phyloP scores from a whole-genome alignment of 345 rosid genomes.

The Arabidopsis arenosa region DNA sequence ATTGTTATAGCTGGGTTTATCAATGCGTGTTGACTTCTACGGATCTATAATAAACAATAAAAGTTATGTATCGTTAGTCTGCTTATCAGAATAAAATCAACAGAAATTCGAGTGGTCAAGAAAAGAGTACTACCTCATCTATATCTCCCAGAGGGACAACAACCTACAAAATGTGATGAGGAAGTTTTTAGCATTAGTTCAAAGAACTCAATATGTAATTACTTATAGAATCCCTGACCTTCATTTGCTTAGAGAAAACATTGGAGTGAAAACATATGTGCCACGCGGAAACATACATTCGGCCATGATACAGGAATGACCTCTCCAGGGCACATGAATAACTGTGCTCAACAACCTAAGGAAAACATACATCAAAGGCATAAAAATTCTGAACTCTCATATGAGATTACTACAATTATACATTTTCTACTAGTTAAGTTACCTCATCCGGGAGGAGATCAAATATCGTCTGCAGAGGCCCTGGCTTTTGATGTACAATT shows the following conservation, averaged over 20 bases:
- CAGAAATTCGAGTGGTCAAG: conserved; percentile 13
- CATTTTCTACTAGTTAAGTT: conserved; percentile 37
- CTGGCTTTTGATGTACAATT: conserved; percentile 95
- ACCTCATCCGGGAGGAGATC: conserved; percentile 91
- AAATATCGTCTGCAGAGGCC: conserved; percentile 93
- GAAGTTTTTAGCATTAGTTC: conserved; percentile 9
- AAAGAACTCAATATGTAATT: neutral
- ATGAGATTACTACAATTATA: conserved; percentile 5
- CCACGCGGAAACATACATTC: conserved; percentile 98
- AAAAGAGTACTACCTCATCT: conserved; percentile 70
- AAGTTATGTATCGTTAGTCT: neutral
- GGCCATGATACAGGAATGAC: conserved; percentile 97
- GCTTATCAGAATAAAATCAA: conserved; percentile 3
- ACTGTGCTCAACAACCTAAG: conserved; percentile 86
- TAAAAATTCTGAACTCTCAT: conserved; percentile 2
- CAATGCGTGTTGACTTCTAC: conserved; percentile 95
- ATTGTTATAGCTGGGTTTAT: conserved; percentile 97
- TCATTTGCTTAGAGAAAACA: conserved; percentile 98
- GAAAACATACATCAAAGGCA: conserved; percentile 20
- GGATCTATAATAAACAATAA: conserved; percentile 60
- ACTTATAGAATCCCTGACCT: conserved; percentile 58
- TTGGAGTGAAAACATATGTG: conserved; percentile 98
- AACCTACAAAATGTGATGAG: conserved; percentile 57
- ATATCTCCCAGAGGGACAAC: conserved; percentile 91
- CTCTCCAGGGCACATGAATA: conserved; percentile 98